These are phyloP conservation scores for Petunia axillaris DNA, from an alignment of 257 asterid genomes.

Conservation along the genomic window DNA sequence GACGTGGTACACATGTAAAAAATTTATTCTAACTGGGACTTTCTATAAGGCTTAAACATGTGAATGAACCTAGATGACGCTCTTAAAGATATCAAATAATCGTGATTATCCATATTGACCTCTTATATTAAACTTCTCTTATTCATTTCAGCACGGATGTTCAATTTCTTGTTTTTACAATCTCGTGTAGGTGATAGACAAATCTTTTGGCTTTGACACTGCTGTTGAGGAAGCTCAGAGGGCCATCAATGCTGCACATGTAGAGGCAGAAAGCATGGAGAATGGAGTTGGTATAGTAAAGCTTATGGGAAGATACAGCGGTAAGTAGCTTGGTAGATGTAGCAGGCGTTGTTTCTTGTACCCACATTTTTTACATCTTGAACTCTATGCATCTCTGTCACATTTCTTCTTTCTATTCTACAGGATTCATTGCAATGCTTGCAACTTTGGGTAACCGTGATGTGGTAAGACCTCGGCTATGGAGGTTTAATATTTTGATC, in stretches of 20 bases:
- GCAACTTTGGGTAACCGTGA: conserved; percentile 95
- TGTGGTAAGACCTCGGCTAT: conserved; percentile 61
- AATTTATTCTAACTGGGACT: not conserved
- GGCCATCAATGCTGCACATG: conserved; percentile 98
- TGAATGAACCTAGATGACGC: conserved; percentile 2
- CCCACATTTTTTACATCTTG: conserved; percentile 26
- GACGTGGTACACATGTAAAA: not conserved
- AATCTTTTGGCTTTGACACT: conserved; percentile 96
- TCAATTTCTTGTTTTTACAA: conserved; percentile 16
- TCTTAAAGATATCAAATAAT: conserved; percentile 13
- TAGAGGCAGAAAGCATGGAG: conserved; percentile 88
- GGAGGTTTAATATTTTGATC: not conserved
- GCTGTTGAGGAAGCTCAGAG: conserved; percentile 99
- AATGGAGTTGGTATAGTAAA: conserved; percentile 96
- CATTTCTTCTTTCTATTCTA: conserved; percentile 27
- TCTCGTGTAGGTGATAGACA: conserved; percentile 77
- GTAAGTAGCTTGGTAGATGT: conserved; percentile 42
- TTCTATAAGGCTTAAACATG: not conserved
- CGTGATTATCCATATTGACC: not conserved
- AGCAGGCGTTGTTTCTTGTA: conserved; percentile 21
- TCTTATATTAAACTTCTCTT: not conserved
- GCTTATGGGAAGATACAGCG: conserved; percentile 98
- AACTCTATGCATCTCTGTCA: not conserved
- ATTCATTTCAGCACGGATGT: not conserved
- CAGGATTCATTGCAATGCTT: conserved; percentile 96